These are phyloP conservation scores for Pythium rishiriense DNA, from an alignment of 352 stramenopile genomes.

Conservation along the genomic window DNA sequence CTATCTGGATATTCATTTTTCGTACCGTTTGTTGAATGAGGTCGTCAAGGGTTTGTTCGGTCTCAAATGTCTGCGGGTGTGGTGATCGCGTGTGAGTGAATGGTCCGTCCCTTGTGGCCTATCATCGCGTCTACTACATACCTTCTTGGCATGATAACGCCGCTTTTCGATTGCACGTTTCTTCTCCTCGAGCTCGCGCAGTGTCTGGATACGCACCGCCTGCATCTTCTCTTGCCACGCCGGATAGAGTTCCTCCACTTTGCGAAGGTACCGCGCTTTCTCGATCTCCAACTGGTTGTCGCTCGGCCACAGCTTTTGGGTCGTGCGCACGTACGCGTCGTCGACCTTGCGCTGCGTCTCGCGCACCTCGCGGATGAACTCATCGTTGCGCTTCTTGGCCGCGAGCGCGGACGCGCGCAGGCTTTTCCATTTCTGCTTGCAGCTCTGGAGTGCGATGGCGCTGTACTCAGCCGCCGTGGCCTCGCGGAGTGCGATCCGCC, in stretches of 20 bases:
- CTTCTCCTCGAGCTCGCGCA: constrained; percentile 70
- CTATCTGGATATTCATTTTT: neutral
- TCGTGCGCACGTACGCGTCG: constrained; percentile 40
- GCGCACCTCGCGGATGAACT: constrained; percentile 52
- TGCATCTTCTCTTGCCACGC: constrained; percentile 77
- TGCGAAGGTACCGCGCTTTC: constrained; percentile 57
- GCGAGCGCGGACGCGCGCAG: constrained; percentile 39
- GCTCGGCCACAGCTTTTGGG: constrained; percentile 44
- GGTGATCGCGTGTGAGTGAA: neutral
- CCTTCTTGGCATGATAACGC: constrained; percentile 73
- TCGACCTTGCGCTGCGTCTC: constrained; percentile 54
- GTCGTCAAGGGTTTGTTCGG: constrained; percentile 67
- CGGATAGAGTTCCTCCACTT: constrained; percentile 67
- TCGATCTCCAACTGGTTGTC: constrained; percentile 52
- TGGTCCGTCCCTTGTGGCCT: neutral
- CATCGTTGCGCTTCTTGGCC: constrained; percentile 63
- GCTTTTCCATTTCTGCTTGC: constrained; percentile 62
- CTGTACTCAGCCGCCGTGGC: constrained; percentile 79
- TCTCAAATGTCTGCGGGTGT: constrained; percentile 68
- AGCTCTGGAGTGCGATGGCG: constrained; percentile 61
- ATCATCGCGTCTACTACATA: constrained; percentile 17
- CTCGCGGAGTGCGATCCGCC: constrained; percentile 66
- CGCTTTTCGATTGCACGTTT: constrained; percentile 69
- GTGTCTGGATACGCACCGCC: constrained; percentile 44
- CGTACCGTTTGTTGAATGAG: constrained; percentile 69